Evolutionary conservation across 306 rosid genomes (phyloP).

Genomic region (Quercus mongolica): DNA sequence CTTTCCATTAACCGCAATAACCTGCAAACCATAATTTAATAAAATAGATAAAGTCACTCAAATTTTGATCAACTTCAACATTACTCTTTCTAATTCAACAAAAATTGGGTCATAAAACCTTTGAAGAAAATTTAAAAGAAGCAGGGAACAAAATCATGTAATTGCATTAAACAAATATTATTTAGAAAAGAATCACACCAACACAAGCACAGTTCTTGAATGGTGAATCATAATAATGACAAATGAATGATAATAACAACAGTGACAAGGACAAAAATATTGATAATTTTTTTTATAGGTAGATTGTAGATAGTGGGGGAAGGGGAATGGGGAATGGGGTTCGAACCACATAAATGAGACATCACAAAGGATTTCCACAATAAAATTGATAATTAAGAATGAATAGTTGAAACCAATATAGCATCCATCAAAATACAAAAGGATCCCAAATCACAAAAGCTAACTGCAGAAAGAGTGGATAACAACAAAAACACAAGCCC

Average conservation of each 20-base stretch:
- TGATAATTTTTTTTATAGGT: no score
- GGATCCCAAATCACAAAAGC: not conserved
- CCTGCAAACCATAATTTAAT: constrained; percentile 43
- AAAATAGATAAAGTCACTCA: not conserved
- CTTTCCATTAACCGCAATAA: constrained; percentile 60
- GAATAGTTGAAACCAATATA: not conserved
- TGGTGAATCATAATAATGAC: not conserved
- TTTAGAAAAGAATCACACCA: not conserved
- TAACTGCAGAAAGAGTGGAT: not conserved
- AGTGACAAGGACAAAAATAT: not conserved
- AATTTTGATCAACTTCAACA: not conserved
- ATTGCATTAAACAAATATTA: not conserved
- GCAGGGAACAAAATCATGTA: not conserved
- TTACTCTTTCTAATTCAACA: not conserved
- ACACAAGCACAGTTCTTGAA: not conserved
- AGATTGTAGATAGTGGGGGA: no score
- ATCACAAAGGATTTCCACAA: not conserved
- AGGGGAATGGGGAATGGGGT: no score
- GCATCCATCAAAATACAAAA: not conserved
- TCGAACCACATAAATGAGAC: no score
- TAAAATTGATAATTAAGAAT: not conserved
- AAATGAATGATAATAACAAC: not conserved
- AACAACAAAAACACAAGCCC: not conserved
- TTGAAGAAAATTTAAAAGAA: not conserved
- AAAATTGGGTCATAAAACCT: not conserved